These are phyloP conservation scores for Diaporthe sp. DNA, from an alignment of 2,329 filamentous ascomycete genomes.

Conservation along the genomic window DNA sequence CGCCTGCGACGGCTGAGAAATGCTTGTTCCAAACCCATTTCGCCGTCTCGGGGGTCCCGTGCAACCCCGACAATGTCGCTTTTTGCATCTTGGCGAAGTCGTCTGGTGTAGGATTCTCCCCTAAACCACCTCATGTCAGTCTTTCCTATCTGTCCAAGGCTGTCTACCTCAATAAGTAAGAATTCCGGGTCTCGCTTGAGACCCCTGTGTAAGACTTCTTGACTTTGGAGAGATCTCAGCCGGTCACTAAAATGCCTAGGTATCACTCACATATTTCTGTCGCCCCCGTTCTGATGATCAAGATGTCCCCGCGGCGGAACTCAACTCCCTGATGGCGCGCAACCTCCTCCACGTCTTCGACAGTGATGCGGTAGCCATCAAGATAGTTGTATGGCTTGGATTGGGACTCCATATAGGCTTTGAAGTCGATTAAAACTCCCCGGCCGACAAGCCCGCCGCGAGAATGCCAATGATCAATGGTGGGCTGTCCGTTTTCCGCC, in stretches of 20 bases:
- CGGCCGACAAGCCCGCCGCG: conserved; percentile 58
- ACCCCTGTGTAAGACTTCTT: no score
- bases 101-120: conserved; percentile 56
- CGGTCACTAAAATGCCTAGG: conserved; percentile 40
- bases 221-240: not conserved
- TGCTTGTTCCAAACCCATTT: conserved; percentile 79
- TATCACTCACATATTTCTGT: conserved; percentile 45
- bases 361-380: conserved; percentile 37
- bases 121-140: not conserved
- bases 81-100: conserved; percentile 52
- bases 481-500: conserved; percentile 53
- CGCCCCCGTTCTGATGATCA: conserved; percentile 56
- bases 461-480: conserved; percentile 51
- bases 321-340: conserved; percentile 51
- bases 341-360: conserved; percentile 51
- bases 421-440: conserved; percentile 62
- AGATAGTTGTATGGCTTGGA: conserved; percentile 31
- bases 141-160: not conserved
- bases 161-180: not conserved
- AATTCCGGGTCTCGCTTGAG: not conserved
- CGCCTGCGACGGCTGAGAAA: conserved; percentile 76
- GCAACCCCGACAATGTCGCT: conserved; percentile 54
- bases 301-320: conserved; percentile 54
- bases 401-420: conserved; percentile 41
- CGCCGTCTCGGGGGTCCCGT: conserved; percentile 65